Percentiles rank a stretch among this genome's conserved stretches.
Evolutionary conservation across 345 rosid genomes (phyloP).

Genomic region (Citropsis articulata): DNA sequence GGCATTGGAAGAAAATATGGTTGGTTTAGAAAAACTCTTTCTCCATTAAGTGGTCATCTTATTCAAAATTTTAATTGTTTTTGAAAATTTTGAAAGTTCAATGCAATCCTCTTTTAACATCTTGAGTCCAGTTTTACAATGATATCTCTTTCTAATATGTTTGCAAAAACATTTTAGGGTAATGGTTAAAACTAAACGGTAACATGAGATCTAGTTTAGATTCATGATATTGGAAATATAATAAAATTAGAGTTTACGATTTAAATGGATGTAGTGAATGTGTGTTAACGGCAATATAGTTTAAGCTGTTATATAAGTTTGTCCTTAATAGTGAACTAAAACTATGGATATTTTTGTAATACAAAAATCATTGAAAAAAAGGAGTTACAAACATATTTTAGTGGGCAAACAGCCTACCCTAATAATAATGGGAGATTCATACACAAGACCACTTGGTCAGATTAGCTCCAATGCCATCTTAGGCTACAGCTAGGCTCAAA

Average conservation of each 20-base stretch:
- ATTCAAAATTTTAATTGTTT: no score
- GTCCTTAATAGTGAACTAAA: not conserved
- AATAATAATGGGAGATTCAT: not conserved
- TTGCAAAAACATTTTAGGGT: not conserved
- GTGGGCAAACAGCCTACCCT: not conserved
- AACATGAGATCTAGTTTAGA: not conserved
- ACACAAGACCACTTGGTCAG: no score
- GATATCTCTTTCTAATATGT: not conserved
- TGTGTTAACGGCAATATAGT: not conserved
- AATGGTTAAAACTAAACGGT: not conserved
- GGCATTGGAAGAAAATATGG: not conserved
- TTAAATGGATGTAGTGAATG: not conserved
- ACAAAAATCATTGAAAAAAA: no score
- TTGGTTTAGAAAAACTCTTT: not conserved
- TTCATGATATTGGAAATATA: not conserved
- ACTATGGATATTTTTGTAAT: no score
- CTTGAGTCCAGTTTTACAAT: not conserved
- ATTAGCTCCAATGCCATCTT: no score
- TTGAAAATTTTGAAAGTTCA: no score
- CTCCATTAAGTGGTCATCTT: not conserved
- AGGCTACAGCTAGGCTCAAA: not conserved
- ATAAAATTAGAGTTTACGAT: not conserved
- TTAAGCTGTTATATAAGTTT: not conserved
- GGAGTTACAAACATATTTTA: not conserved
- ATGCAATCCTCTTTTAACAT: not conserved